These are phyloP conservation scores for Cryptococcus hybrid DNA, from an alignment of 1,284 basidiomycete genomes.

Conservation along the genomic window DNA sequence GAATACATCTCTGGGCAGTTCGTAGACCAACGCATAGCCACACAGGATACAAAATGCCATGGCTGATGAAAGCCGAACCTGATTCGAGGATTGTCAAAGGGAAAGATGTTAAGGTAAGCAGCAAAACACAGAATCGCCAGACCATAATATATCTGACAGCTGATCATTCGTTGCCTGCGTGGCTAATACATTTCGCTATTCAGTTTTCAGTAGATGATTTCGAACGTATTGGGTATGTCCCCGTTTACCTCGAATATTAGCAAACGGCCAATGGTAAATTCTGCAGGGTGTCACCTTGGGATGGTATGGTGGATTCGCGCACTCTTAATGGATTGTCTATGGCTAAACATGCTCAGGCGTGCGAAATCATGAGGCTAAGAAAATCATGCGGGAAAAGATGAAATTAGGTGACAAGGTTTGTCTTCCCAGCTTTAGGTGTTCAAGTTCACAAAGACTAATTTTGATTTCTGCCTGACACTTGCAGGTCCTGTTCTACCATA, in stretches of 20 bases:
- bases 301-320: constrained; percentile 58
- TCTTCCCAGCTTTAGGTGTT: neutral
- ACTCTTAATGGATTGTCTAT: neutral
- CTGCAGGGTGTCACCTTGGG: constrained; percentile 72
- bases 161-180: neutral
- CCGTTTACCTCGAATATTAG: neutral
- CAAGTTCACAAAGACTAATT: neutral
- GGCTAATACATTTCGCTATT: neutral
- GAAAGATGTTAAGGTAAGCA: constrained; percentile 77
- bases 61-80: constrained; percentile 91
- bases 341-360: constrained; percentile 30
- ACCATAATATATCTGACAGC: too few relatives aligned
- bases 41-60: constrained; percentile 47
- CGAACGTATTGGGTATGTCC: constrained; percentile 56
- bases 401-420: constrained; percentile 72
- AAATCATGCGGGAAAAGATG: constrained; percentile 86
- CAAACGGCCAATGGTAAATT: neutral
- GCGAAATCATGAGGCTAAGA: constrained; percentile 85
- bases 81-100: constrained; percentile 83
- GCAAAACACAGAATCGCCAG: too few relatives aligned
- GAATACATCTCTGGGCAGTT: neutral
- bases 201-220: constrained; percentile 92
- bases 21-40: neutral
- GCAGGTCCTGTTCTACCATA: constrained; percentile 72
- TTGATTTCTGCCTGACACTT: neutral